These are phyloP conservation scores for Mortierella sp. DNA, from an alignment of 371 early-diverging fungal species.

Conservation along the genomic window DNA sequence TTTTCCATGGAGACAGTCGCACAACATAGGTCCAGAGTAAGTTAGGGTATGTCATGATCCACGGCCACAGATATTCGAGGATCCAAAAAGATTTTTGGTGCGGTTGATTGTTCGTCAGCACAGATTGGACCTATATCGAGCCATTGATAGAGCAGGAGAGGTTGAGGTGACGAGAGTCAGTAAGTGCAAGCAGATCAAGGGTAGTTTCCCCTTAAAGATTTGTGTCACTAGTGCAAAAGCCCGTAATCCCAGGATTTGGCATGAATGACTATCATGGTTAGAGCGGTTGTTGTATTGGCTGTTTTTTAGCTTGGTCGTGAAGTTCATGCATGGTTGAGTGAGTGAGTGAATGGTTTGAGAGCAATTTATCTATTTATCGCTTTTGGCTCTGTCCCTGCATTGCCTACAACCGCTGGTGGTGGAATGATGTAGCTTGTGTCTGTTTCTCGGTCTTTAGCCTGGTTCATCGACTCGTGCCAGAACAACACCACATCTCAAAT, in stretches of 20 bases:
- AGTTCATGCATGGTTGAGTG: background rate
- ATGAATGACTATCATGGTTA: background rate
- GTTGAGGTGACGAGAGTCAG: background rate
- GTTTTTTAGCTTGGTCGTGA: background rate
- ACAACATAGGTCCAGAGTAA: constrained; percentile 16
- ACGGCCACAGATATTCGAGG: constrained; percentile 24
- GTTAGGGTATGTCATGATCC: constrained; percentile 24
- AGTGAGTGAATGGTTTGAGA: constrained; percentile 18
- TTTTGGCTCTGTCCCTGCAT: background rate
- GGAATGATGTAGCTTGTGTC: too few species aligned
- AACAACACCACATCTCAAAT: background rate
- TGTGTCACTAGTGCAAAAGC: background rate
- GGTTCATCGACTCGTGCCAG: background rate
- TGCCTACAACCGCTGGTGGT: too few species aligned
- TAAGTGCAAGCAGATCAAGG: background rate
- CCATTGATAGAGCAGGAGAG: background rate
- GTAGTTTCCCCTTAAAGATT: background rate
- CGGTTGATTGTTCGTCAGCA: constrained; percentile 27
- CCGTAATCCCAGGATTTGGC: background rate
- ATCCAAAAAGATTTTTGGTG: constrained; percentile 25
- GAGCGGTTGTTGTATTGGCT: too few species aligned
- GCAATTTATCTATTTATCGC: constrained; percentile 28
- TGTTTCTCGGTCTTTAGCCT: constrained; percentile 1
- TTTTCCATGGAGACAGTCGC: constrained; percentile 39
- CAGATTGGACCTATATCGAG: constrained; percentile 26